These are phyloP conservation scores for Zizania latifolia DNA, from an alignment of 176 grass and related monocot species.

Conservation along the genomic window DNA sequence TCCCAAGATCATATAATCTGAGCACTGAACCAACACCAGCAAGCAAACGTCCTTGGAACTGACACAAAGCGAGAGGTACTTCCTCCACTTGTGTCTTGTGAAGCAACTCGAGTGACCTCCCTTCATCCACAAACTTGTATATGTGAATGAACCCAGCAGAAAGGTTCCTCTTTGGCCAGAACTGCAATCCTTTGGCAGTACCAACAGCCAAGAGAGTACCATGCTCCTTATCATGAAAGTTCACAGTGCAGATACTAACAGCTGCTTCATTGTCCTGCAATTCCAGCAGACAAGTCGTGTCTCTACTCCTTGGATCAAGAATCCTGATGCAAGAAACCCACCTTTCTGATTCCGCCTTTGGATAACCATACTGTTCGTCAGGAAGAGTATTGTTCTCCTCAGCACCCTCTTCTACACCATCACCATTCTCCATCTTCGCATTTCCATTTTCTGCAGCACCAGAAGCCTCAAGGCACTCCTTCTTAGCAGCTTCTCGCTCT, in stretches of 20 bases:
- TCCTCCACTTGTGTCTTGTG: slow-evolving; percentile 99
- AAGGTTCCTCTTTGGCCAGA: slow-evolving; percentile 79
- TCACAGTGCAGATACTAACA: slow-evolving; percentile 88
- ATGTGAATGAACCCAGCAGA: slow-evolving; percentile 89
- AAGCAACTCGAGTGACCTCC: slow-evolving; percentile 80
- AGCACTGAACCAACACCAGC: slow-evolving; percentile 87
- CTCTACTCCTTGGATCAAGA: slow-evolving; percentile 85
- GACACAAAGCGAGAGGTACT: slow-evolving; percentile 76
- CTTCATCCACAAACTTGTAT: slow-evolving; percentile 95
- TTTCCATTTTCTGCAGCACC: slow-evolving; percentile 71
- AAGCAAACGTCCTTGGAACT: slow-evolving; percentile 88
- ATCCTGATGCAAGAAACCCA: slow-evolving; percentile 98
- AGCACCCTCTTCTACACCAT: slow-evolving; percentile 53
- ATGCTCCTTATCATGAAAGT: slow-evolving; percentile 98
- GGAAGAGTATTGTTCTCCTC: slow-evolving; percentile 61
- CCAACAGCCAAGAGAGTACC: slow-evolving; percentile 87
- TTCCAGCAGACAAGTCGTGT: slow-evolving; percentile 85
- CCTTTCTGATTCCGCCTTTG: slow-evolving; percentile 79
- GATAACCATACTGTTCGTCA: slow-evolving; percentile 97
- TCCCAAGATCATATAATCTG: slow-evolving; percentile 90
- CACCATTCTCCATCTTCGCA: slow-evolving; percentile 81
- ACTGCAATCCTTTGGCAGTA: slow-evolving; percentile 86
- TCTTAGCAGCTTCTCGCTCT: slow-evolving; percentile 83
- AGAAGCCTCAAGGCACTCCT: slow-evolving; percentile 76
- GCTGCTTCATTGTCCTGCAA: slow-evolving; percentile 93